phyloP scores from a whole-genome alignment of 140 eudicot species.

The Oenanthe javanica region DNA sequence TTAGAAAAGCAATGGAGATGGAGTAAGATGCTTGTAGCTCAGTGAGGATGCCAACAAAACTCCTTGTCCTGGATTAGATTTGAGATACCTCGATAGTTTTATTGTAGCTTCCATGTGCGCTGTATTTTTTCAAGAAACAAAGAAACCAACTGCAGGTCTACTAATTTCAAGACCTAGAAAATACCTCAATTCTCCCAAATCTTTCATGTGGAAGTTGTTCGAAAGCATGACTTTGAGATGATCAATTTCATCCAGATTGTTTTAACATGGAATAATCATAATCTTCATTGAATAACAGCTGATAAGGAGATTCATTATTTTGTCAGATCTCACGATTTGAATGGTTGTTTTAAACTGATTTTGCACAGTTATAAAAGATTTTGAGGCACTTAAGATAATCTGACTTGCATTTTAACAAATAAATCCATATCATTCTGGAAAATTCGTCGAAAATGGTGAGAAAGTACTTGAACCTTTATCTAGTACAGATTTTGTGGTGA shows the following conservation, averaged over 20 bases:
- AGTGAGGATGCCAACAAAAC: neutral
- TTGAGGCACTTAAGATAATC: no score
- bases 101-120: neutral
- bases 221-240: neutral
- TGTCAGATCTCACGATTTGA: no score
- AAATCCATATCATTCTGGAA: no score
- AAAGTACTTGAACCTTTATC: no score
- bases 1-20: constrained; percentile 68
- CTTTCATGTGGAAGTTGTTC: neutral
- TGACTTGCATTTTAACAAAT: no score
- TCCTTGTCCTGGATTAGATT: neutral
- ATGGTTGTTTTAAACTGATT: no score
- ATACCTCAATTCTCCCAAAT: neutral
- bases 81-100: constrained; percentile 25
- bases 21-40: constrained; percentile 56
- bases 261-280: no score
- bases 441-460: no score
- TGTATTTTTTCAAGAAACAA: neutral
- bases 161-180: neutral
- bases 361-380: no score
- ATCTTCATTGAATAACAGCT: no score
- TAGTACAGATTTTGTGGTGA: no score
- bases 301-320: no score
- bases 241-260: neutral
- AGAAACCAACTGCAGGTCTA: neutral